These are phyloP conservation scores for Camelina sativa DNA, from an alignment of 345 rosid genomes.

Conservation along the genomic window DNA sequence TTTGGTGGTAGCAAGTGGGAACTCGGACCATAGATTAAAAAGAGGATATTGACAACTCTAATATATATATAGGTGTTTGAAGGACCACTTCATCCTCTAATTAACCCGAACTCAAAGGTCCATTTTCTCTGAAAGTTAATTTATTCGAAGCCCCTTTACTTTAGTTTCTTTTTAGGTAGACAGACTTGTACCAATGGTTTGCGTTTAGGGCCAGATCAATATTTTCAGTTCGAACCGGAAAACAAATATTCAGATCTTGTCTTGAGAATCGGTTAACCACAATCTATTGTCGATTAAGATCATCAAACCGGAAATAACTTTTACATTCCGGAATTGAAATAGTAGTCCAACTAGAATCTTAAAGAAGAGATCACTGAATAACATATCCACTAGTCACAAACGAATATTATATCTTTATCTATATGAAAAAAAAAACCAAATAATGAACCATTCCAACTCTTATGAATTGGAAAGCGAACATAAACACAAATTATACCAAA, in stretches of 20 bases:
- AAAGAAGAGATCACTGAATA: background rate
- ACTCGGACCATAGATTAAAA: constrained; percentile 35
- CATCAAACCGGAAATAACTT: background rate
- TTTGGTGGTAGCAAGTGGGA: constrained; percentile 29
- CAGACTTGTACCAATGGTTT: constrained; percentile 2
- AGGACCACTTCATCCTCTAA: constrained; percentile 33
- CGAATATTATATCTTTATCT: background rate
- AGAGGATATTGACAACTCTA: constrained; percentile 36
- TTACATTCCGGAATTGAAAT: background rate
- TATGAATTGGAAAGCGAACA: constrained; percentile 24
- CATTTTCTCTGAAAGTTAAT: constrained; percentile 25
- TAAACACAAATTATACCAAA: constrained; percentile 18
- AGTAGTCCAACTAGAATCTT: background rate
- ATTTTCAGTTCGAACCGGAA: background rate
- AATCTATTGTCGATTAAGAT: background rate
- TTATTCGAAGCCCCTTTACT: constrained; percentile 22
- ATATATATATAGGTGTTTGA: background rate
- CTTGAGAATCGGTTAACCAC: background rate
- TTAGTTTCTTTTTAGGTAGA: constrained; percentile 11
- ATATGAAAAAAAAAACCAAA: background rate
- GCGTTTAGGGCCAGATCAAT: background rate
- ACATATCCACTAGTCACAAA: background rate
- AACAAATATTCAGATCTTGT: background rate
- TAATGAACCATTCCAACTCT: constrained; percentile 1
- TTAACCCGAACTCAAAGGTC: constrained; percentile 4